Evolutionary conservation across 1,284 basidiomycete genomes (phyloP).

Genomic region (Ceraceosorus guamensis): DNA sequence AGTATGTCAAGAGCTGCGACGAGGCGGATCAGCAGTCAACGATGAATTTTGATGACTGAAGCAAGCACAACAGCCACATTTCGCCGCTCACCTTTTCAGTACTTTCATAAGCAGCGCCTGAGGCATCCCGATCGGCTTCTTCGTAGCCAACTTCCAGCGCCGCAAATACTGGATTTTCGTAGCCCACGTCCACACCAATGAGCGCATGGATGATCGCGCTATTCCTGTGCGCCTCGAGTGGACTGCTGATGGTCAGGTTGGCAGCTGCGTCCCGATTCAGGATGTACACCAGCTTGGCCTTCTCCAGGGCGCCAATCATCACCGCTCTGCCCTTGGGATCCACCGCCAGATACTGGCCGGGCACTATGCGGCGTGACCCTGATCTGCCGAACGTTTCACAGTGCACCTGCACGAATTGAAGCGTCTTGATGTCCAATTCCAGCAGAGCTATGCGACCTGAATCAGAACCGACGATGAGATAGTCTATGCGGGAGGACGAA

Average conservation of each 20-base stretch:
- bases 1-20: constrained; percentile 34
- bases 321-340: constrained; percentile 46
- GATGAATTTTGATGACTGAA: neutral
- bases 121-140: constrained; percentile 42
- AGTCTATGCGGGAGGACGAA: constrained; percentile 20
- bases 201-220: constrained; percentile 42
- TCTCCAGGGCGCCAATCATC: constrained; percentile 46
- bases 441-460: constrained; percentile 44
- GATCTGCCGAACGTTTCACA: constrained; percentile 45
- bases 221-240: constrained; percentile 42
- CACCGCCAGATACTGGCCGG: constrained; percentile 45
- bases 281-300: constrained; percentile 45
- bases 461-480: constrained; percentile 45
- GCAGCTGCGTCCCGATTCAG: constrained; percentile 45
- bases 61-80: neutral
- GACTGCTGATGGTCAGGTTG: constrained; percentile 46
- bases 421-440: constrained; percentile 35
- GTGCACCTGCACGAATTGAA: constrained; percentile 38
- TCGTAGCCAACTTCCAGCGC: constrained; percentile 46
- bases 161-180: constrained; percentile 46
- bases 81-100: constrained; percentile 22
- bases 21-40: neutral
- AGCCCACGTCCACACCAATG: constrained; percentile 45
- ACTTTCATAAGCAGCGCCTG: constrained; percentile 35
- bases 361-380: constrained; percentile 42